Evolutionary conservation across 257 asterid species (phyloP).

Genomic region (Nicotiana sylvestris): DNA sequence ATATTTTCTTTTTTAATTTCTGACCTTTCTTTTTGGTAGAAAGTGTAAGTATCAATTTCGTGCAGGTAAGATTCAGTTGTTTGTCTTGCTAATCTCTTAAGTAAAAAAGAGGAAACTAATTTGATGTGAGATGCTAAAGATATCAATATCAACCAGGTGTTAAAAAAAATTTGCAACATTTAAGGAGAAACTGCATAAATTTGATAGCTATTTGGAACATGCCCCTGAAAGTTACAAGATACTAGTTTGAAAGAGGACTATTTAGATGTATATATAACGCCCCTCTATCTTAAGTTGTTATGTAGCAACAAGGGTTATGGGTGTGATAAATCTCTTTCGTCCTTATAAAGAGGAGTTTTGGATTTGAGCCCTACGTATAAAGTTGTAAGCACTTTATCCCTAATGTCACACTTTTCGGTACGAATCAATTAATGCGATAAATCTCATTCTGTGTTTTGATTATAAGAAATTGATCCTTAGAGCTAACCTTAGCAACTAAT

Average conservation of each 20-base stretch:
- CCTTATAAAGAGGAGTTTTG: too few species aligned
- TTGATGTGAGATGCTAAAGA: constrained; percentile 2
- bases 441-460: background rate
- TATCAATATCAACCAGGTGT: constrained; percentile 16
- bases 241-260: constrained; percentile 10
- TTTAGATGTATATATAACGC: background rate
- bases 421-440: background rate
- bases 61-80: constrained; percentile 8
- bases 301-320: too few species aligned
- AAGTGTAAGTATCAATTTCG: constrained; percentile 3
- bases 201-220: constrained; percentile 15
- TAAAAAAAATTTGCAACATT: background rate
- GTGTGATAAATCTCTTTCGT: too few species aligned
- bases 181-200: constrained; percentile 7
- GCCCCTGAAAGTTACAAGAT: constrained; percentile 7
- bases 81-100: constrained; percentile 11
- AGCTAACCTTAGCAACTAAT: background rate
- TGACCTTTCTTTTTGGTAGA: background rate
- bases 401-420: too few species aligned
- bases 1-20: too few species aligned
- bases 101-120: constrained; percentile 11
- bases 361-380: too few species aligned
- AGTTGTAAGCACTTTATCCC: too few species aligned
- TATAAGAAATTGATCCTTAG: background rate
- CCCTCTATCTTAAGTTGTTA: background rate